Evolutionary conservation across 192 early-diverging fungal genomes (phyloP).

Genomic region (Funneliformis geosporum): DNA sequence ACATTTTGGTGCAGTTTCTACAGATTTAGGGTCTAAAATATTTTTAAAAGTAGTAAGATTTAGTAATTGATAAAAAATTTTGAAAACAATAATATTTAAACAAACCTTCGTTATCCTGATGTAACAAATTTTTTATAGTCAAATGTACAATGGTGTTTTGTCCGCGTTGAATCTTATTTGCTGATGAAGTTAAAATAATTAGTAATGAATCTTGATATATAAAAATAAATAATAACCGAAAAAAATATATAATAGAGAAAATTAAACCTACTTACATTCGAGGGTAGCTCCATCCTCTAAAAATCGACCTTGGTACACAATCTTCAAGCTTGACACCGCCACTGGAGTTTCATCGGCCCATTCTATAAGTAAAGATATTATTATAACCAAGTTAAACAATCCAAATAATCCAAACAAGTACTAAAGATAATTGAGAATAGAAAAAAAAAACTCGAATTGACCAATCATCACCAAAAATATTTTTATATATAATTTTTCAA

Average conservation of each 20-base stretch:
- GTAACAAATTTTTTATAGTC: constrained; percentile 39
- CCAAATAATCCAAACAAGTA: no score
- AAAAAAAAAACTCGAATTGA: not conserved
- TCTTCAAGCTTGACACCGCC: constrained; percentile 44
- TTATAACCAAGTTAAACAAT: not conserved
- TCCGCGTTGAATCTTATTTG: constrained; percentile 48
- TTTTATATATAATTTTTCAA: not conserved
- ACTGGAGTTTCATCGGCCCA: constrained; percentile 49
- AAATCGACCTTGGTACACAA: constrained; percentile 50
- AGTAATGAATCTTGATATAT: not conserved
- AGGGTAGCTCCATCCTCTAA: constrained; percentile 47
- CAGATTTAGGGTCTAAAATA: constrained; percentile 19
- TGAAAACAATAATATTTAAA: not conserved
- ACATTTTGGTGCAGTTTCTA: constrained; percentile 22
- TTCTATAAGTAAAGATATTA: constrained; percentile 29
- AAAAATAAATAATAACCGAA: not conserved
- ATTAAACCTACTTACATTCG: constrained; percentile 33
- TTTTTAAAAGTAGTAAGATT: not conserved
- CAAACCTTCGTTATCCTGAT: constrained; percentile 27
- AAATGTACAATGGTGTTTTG: constrained; percentile 49
- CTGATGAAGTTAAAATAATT: constrained; percentile 7
- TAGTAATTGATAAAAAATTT: not conserved
- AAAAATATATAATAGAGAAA: not conserved
- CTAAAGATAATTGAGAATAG: not conserved
- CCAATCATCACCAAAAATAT: not conserved